These are phyloP conservation scores for Daldinia sp. DNA, from an alignment of 2,329 filamentous ascomycete species.

Conservation along the genomic window DNA sequence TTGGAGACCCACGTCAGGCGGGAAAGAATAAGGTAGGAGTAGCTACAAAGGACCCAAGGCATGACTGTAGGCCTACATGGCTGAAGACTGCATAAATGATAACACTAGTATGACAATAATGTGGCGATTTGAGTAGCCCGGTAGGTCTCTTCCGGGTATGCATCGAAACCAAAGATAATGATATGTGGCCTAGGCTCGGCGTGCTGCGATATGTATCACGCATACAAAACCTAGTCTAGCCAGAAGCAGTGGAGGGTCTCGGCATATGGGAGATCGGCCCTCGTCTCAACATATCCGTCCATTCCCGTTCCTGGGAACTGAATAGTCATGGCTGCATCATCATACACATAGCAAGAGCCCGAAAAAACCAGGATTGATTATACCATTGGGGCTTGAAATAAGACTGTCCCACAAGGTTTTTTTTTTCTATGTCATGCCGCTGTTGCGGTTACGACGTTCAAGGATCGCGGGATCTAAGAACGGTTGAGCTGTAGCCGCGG, in stretches of 20 bases:
- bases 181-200: slow-evolving; percentile 17
- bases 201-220: slow-evolving; percentile 19
- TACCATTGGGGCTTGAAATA: slow-evolving; percentile 3
- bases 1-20: slow-evolving; percentile 1
- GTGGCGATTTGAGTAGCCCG: slow-evolving; percentile 3
- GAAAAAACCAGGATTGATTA: slow-evolving; percentile 4
- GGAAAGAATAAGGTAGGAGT: background rate
- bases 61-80: too few relatives aligned
- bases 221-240: slow-evolving; percentile 17
- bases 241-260: slow-evolving; percentile 7
- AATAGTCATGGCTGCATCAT: slow-evolving; percentile 1
- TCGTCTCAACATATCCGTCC: slow-evolving; percentile 14
- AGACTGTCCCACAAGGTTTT: slow-evolving; percentile 3
- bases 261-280: slow-evolving; percentile 14
- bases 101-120: slow-evolving; percentile 3
- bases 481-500: slow-evolving; percentile 44
- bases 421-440: background rate
- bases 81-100: slow-evolving; percentile 26
- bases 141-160: slow-evolving; percentile 15
- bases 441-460: slow-evolving; percentile 33
- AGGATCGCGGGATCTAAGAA: slow-evolving; percentile 46
- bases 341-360: slow-evolving; percentile 3
- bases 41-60: slow-evolving; percentile 2
- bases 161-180: slow-evolving; percentile 12
- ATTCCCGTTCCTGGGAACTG: slow-evolving; percentile 7